These are phyloP conservation scores for Petunia hybrid DNA, from an alignment of 305 asterid genomes.

Conservation along the genomic window DNA sequence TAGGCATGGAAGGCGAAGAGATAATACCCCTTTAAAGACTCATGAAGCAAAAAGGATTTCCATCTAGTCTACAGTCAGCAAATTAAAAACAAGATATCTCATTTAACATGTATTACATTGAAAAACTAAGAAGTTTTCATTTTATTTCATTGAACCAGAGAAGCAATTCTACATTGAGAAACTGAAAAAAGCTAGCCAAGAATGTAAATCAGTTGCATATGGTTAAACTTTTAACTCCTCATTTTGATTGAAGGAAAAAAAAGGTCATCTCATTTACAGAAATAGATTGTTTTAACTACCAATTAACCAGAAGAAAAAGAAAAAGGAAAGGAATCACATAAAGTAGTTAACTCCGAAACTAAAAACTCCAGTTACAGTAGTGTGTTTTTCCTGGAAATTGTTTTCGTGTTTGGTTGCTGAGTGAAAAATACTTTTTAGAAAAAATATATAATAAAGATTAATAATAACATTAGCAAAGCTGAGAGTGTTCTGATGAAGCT, in stretches of 20 bases:
- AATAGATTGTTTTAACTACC: not conserved
- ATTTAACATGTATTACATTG: not conserved
- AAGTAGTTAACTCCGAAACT: not conserved
- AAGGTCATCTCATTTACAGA: not conserved
- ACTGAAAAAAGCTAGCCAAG: not conserved
- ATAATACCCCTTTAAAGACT: not conserved
- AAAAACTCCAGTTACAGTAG: not conserved
- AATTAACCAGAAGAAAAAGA: not conserved
- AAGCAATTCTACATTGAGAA: not conserved
- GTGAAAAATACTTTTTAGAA: too few species aligned
- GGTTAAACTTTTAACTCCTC: not conserved
- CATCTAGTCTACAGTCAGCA: not conserved
- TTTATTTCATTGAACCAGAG: not conserved
- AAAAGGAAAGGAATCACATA: not conserved
- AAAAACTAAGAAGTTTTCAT: conserved; percentile 3
- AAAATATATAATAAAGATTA: too few species aligned
- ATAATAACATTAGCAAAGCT: too few species aligned
- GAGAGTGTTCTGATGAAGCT: too few species aligned
- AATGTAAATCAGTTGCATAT: conserved; percentile 5
- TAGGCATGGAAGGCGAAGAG: not conserved
- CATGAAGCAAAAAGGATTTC: not conserved
- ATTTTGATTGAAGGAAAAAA: not conserved
- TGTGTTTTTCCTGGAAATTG: too few species aligned
- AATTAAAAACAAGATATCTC: not conserved
- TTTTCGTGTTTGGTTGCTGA: too few species aligned